These are phyloP conservation scores for Verruconis gallopava DNA, from an alignment of 2,329 filamentous ascomycete genomes.

Conservation along the genomic window DNA sequence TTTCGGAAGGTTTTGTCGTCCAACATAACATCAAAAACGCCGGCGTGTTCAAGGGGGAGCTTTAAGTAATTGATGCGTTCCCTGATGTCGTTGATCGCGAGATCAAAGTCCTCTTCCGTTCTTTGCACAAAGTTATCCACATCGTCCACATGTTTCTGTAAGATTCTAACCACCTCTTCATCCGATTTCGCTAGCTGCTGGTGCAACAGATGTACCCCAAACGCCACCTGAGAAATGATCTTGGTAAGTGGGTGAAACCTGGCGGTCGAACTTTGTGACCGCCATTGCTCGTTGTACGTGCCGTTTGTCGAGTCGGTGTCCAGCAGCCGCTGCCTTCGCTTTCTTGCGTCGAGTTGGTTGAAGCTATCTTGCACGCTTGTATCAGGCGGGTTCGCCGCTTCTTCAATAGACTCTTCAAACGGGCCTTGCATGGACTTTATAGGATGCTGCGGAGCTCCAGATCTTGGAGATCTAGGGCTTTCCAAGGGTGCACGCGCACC, in stretches of 20 bases:
- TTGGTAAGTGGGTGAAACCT: constrained; percentile 81
- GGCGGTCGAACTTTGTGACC: constrained; percentile 55
- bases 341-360: constrained; percentile 39
- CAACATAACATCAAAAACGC: constrained; percentile 76
- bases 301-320: constrained; percentile 55
- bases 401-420: constrained; percentile 69
- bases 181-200: constrained; percentile 81
- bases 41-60: constrained; percentile 69
- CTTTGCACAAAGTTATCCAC: constrained; percentile 83
- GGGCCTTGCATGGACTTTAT: constrained; percentile 65
- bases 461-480: neutral
- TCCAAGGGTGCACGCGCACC: neutral
- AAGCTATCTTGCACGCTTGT: constrained; percentile 28
- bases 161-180: constrained; percentile 72
- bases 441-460: constrained; percentile 47
- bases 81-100: constrained; percentile 65
- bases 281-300: constrained; percentile 63
- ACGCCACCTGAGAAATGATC: constrained; percentile 81
- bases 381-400: constrained; percentile 38
- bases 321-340: constrained; percentile 53
- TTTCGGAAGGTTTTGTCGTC: constrained; percentile 70
- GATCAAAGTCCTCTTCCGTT: constrained; percentile 69
- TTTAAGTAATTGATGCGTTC: constrained; percentile 69
- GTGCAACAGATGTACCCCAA: constrained; percentile 79
- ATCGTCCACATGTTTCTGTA: constrained; percentile 87